These are phyloP conservation scores for Mycena haematopus DNA, from an alignment of 768 basidiomycete genomes.

Conservation along the genomic window DNA sequence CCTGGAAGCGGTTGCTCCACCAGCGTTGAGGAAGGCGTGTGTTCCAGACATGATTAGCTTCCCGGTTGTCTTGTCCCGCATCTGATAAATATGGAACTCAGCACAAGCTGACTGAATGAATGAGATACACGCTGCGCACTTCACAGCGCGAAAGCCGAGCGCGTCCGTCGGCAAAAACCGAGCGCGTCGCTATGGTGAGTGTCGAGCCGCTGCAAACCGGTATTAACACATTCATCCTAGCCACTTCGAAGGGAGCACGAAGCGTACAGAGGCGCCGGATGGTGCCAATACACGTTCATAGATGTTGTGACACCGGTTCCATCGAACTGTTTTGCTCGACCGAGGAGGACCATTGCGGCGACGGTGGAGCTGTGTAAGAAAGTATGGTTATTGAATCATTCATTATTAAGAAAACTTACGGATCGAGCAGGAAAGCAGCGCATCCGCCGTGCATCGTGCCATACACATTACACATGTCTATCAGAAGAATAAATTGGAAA, in stretches of 20 bases:
- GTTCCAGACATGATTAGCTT: conserved; percentile 15
- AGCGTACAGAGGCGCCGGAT: conserved; percentile 16
- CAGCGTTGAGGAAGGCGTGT: conserved; percentile 20
- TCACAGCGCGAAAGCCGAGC: conserved; percentile 12
- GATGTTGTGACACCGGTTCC: conserved; percentile 20
- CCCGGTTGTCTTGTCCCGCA: conserved; percentile 18
- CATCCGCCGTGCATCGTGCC: conserved; percentile 30
- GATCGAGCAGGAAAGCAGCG: conserved; percentile 22
- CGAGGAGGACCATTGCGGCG: conserved; percentile 11
- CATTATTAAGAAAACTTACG: neutral
- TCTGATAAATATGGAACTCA: neutral
- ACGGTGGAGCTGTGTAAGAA: conserved; percentile 7
- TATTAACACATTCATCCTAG: too few species aligned
- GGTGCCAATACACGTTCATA: conserved; percentile 28
- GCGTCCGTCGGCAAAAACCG: conserved; percentile 12
- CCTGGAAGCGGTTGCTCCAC: neutral
- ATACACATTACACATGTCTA: conserved; percentile 32
- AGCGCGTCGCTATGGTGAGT: conserved; percentile 3
- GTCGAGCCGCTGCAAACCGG: conserved; percentile 6
- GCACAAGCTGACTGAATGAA: neutral
- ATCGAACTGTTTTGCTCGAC: conserved; percentile 22
- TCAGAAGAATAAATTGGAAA: neutral
- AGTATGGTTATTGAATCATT: neutral
- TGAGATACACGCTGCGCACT: neutral
- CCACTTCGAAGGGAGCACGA: neutral